These are phyloP conservation scores for Ailanthus altissimus DNA, from an alignment of 345 rosid species.

Conservation along the genomic window DNA sequence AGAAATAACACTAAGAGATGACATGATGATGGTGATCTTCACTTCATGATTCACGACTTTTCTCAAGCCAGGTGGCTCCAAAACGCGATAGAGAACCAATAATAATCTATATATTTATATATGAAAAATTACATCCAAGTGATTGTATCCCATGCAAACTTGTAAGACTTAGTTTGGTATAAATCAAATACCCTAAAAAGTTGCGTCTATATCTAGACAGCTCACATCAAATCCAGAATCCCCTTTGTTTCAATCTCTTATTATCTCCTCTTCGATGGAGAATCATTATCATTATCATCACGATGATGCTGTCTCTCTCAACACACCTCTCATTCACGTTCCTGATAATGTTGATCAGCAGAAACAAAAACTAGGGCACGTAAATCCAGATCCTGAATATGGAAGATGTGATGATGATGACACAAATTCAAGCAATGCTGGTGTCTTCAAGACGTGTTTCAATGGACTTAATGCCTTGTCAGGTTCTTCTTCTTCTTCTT, in stretches of 20 bases:
- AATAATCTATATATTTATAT: no score
- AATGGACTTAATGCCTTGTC: conserved; percentile 13
- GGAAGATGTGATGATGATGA: not conserved
- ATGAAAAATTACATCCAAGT: no score
- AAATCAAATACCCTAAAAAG: not conserved
- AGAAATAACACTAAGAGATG: no score
- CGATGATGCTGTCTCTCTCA: no score
- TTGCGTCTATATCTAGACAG: not conserved
- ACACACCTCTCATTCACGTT: not conserved
- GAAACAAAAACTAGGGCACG: not conserved
- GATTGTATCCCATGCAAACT: not conserved
- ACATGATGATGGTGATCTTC: no score
- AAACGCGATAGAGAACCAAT: no score
- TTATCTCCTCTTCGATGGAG: not conserved
- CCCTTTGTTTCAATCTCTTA: not conserved
- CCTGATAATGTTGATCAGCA: not conserved
- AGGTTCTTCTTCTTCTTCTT: not conserved
- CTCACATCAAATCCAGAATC: not conserved
- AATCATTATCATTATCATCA: not conserved
- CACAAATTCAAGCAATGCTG: not conserved
- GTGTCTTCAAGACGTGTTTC: conserved; percentile 6
- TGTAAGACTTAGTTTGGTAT: not conserved
- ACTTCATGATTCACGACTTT: no score
- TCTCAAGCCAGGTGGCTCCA: no score
- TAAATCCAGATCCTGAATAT: no score